phyloP scores from a whole-genome alignment of 768 basidiomycete genomes.

The Hypsizygus marmoreus region DNA sequence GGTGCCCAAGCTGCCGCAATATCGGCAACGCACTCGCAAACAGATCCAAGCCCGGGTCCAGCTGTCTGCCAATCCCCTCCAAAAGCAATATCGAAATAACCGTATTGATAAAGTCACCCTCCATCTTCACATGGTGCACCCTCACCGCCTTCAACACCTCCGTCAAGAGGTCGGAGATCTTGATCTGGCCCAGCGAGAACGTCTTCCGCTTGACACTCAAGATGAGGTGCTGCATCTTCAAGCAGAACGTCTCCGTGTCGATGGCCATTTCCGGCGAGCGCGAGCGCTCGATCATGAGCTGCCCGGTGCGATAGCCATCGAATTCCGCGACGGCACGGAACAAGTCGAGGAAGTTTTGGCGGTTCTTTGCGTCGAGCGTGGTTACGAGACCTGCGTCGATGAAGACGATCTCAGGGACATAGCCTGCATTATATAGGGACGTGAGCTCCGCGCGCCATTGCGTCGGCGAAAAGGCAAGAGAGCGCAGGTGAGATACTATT shows the following conservation, averaged over 20 bases:
- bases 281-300: constrained; percentile 95
- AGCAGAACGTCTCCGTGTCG: constrained; percentile 92
- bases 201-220: constrained; percentile 94
- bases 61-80: constrained; percentile 93
- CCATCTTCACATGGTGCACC: constrained; percentile 96
- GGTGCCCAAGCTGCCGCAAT: constrained; percentile 84
- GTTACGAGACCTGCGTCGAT: constrained; percentile 97
- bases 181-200: constrained; percentile 95
- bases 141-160: constrained; percentile 88
- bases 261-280: constrained; percentile 87
- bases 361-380: constrained; percentile 77
- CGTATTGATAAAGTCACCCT: constrained; percentile 98
- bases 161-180: constrained; percentile 89
- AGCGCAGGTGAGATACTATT: constrained; percentile 71
- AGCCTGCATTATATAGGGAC: constrained; percentile 65
- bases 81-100: constrained; percentile 91
- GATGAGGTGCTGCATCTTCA: constrained; percentile 97
- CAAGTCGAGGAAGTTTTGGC: constrained; percentile 93
- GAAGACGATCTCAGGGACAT: constrained; percentile 92
- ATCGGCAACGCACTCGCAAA: constrained; percentile 97
- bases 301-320: constrained; percentile 93
- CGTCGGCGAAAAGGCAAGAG: constrained; percentile 54
- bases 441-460: constrained; percentile 75
- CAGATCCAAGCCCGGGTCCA: constrained; percentile 90
- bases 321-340: constrained; percentile 96